Evolutionary conservation across 768 basidiomycete species (phyloP), one percentile per base, ranked within the genome.

Genomic region (Panellus pusillus): DNA sequence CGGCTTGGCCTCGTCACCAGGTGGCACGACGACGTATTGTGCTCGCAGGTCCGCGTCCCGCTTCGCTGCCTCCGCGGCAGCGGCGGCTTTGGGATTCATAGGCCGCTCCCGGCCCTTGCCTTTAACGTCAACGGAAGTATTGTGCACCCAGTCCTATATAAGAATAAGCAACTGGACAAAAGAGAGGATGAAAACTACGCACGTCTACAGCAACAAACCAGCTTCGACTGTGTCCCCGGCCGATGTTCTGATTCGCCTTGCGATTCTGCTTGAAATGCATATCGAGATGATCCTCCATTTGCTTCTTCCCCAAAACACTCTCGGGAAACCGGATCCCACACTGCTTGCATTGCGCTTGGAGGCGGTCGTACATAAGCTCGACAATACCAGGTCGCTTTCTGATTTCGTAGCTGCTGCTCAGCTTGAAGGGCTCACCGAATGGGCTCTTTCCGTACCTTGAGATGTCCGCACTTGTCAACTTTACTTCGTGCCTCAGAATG

Each of bases 211-310:
- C 76, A 47, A 91, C 78, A 54, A 94, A 91, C 95, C 95, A 98
- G 63, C 89, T 88, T 20, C 96, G 81, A 63, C 88, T 91, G 61
- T 93, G 87, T 35, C 93, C 93, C 54, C 96, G 80, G 0, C 91
- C 93, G 15, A 82, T 71, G 38, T 84, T 86, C 68, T 89, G 87
- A 63, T 77, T 84, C 24, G 86, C 84, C 68, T 89, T 90, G 55
- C 88, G 82, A 65, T 98, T 98, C 67, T 96, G 89, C 67, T 86
- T 80, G 73, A 97, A 98, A 70, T 99, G 96, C 88, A 91, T 89
- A 68, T 99, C 96, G 63, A 98, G 79, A 66, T 99, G 97, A 53
- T 86, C 83, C 62, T 95, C 83, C 77, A 94, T 79, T 36, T 73
- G 77, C 66, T 84, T 87, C 73, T 87, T 91, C 55, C 91, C 93